Evolutionary conservation across 257 asterid species (phyloP).

Genomic region (Anisodus acutangulus): DNA sequence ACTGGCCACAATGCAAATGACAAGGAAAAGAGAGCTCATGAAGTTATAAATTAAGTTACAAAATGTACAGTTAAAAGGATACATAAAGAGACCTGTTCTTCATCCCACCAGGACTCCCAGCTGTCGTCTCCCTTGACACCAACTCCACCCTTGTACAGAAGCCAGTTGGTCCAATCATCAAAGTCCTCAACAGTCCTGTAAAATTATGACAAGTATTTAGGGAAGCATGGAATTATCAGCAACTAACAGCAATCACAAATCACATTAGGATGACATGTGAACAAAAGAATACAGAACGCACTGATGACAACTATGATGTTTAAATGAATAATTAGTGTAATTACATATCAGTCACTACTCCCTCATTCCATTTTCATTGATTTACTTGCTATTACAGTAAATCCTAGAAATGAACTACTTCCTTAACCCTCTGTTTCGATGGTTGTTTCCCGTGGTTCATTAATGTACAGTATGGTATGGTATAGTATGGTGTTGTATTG

Average conservation of each 20-base stretch:
- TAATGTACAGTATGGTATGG: too few relatives aligned
- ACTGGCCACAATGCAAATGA: neutral
- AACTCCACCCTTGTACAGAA: constrained; percentile 96
- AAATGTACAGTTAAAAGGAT: neutral
- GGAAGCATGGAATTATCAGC: neutral
- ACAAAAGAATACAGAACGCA: neutral
- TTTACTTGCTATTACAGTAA: neutral
- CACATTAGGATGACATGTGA: neutral
- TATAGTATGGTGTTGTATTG: too few relatives aligned
- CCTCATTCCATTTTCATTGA: neutral
- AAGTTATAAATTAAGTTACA: neutral
- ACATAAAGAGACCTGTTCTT: constrained; percentile 73
- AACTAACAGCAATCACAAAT: neutral
- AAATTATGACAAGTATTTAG: neutral
- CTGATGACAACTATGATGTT: neutral
- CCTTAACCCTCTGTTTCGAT: neutral
- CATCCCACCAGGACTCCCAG: constrained; percentile 99
- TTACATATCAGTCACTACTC: constrained; percentile 1
- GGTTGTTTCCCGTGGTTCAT: too few relatives aligned
- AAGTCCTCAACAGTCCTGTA: constrained; percentile 97
- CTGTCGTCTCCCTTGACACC: constrained; percentile 93
- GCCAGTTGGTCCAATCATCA: constrained; percentile 99
- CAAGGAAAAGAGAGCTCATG: neutral
- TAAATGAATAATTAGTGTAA: neutral
- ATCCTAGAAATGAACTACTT: neutral